These are phyloP conservation scores for Penicillium sp. DNA, from an alignment of 2,329 filamentous ascomycete genomes.

Conservation along the genomic window DNA sequence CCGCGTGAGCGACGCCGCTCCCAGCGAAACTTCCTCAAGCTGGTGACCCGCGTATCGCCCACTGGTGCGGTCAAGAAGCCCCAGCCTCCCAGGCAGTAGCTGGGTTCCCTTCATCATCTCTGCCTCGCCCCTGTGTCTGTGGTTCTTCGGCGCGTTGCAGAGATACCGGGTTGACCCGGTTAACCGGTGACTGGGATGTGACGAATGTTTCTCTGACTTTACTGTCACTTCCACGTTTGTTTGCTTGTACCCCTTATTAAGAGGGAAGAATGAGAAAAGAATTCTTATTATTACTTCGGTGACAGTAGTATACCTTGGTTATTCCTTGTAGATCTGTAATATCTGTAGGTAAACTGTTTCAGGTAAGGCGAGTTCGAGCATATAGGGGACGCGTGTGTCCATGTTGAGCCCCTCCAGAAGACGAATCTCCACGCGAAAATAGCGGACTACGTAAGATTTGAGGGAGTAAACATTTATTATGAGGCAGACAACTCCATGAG, in stretches of 20 bases:
- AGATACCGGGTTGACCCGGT: not conserved
- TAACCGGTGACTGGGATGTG: not conserved
- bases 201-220: not conserved
- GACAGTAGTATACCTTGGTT: too few species aligned
- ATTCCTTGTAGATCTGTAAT: not conserved
- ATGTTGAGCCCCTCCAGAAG: too few species aligned
- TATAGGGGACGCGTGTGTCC: too few species aligned
- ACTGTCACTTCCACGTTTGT: not conserved
- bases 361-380: too few species aligned
- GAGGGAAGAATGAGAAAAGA: not conserved
- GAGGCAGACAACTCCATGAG: constrained; percentile 12
- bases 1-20: constrained; percentile 8
- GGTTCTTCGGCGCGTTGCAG: not conserved
- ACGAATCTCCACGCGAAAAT: not conserved
- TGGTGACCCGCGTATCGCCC: not conserved
- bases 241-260: not conserved
- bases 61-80: constrained; percentile 8
- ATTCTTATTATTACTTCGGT: not conserved
- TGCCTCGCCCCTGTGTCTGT: not conserved
- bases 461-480: not conserved
- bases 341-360: not conserved
- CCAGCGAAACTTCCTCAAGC: constrained; percentile 1
- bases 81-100: not conserved
- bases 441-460: not conserved
- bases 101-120: not conserved